Conservation (phyloP, 192 early-diverging fungal species). For the Podochytrium sp. region DNA sequence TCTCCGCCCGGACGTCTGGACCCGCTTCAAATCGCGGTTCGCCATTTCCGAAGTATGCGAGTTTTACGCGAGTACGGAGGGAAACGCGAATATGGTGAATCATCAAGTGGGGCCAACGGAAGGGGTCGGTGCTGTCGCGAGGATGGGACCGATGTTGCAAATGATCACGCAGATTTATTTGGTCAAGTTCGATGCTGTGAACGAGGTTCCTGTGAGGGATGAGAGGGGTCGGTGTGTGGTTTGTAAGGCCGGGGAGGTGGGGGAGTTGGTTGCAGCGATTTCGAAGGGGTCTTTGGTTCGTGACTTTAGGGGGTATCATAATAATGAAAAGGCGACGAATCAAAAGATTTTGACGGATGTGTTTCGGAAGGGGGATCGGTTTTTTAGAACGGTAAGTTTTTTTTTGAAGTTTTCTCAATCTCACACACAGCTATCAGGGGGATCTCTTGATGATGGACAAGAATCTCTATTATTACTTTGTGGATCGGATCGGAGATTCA, state of each 20-base stretch:
- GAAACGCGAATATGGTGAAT: conserved; percentile 49
- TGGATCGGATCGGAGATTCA: conserved; percentile 72
- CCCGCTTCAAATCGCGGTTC: conserved; percentile 63
- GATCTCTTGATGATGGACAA: conserved; percentile 58
- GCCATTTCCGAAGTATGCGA: conserved; percentile 62
- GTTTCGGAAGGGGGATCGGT: conserved; percentile 61
- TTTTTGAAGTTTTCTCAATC: conserved; percentile 49
- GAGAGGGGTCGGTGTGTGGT: conserved; percentile 56
- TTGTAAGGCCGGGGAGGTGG: conserved; percentile 51
- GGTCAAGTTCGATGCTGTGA: conserved; percentile 61
- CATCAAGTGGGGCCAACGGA: conserved; percentile 33
- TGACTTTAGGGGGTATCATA: conserved; percentile 43
- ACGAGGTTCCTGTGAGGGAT: conserved; percentile 57
- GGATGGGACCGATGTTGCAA: conserved; percentile 48
- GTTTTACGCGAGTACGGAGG: conserved; percentile 72
- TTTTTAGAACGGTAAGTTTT: conserved; percentile 65
- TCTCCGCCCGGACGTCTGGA: conserved; percentile 71
- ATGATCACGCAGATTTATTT: conserved; percentile 28
- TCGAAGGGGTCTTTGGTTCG: conserved; percentile 32
- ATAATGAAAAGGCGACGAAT: conserved; percentile 33
- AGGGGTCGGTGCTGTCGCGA: conserved; percentile 70
- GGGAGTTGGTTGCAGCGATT: conserved; percentile 59
- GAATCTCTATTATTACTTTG: conserved; percentile 66
- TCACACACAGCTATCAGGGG: conserved; percentile 62
- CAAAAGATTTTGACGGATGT: conserved; percentile 51